Conservation (phyloP, 306 rosid species). For the Trifolium fragiferum region DNA sequence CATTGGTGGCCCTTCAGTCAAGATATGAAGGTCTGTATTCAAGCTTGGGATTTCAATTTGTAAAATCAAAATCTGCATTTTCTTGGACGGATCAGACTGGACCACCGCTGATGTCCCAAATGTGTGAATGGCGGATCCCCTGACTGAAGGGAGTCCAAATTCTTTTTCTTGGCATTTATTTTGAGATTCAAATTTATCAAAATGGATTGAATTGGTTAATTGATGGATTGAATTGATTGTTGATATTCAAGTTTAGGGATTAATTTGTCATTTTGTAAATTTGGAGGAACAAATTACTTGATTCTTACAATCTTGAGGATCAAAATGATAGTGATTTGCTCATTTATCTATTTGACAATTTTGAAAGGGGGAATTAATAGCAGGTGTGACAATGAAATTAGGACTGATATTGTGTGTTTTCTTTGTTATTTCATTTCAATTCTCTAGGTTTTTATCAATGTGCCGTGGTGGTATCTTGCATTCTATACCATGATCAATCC, state of each 20-base stretch:
- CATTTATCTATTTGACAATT: not conserved
- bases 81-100: too few relatives aligned
- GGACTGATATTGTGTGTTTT: slow-evolving; percentile 6
- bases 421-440: slow-evolving; percentile 14
- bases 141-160: too few relatives aligned
- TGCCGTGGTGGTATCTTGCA: slow-evolving; percentile 63
- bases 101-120: too few relatives aligned
- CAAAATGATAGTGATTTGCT: not conserved
- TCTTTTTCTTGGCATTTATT: not conserved
- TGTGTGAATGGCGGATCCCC: too few relatives aligned
- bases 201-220: not conserved
- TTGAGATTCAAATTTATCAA: not conserved
- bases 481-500: slow-evolving; percentile 56
- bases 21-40: too few relatives aligned
- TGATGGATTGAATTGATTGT: not conserved
- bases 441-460: slow-evolving; percentile 54
- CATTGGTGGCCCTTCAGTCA: too few relatives aligned
- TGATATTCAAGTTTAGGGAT: not conserved
- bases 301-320: not conserved
- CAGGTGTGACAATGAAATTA: not conserved
- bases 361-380: not conserved
- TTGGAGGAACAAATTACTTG: not conserved
- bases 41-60: too few relatives aligned
- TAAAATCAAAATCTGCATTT: too few relatives aligned
- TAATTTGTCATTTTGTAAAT: not conserved